Evolutionary conservation across 129 eudicot genomes (phyloP), one percentile per base, ranked within the genome.

Genomic region (Pittosporum tobira): DNA sequence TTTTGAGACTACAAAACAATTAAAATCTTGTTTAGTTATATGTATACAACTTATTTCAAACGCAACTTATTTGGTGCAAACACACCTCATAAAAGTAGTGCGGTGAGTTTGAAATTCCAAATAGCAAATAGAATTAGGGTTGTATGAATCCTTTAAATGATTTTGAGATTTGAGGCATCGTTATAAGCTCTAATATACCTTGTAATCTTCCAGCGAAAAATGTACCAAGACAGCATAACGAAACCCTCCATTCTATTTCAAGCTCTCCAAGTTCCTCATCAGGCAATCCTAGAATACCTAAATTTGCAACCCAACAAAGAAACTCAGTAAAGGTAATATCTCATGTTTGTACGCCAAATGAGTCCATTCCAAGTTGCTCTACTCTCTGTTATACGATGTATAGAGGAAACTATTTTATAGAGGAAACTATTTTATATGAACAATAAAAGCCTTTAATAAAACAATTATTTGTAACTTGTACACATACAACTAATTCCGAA

Each of bases 261-360:
- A 34, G n/a, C n/a, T 59, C 44, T 38, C 64, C 63, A 14, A 74
- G 69, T 64, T 37, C 47, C 72, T 62, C 69, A 18, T 14, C 24
- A 2, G 27, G 50, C 36, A 48, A 44, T 57, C 55, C 60, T 9
- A 62, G 27, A 47, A 26, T 73, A 19, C 44, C 70, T n/a, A 26
- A 20, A 18, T n/a, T 57, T 26, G 61, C 54, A 40, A 70, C 60
- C 51, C 57, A 31, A 2, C 50, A 51, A 25, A 54, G 55, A 13
- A 66, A 57, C 31, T 20, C 66, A 30, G 54, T 57, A 48, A 79
- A 74, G 84, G 84, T 68, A 71, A 58, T n/a, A 59, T 1, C 4
- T 2, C 4, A 29, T 34, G 25, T 7, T 37, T n/a, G 6, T 3
- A 12, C 15, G 10, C 14, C 14, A 21, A 15, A 5, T n/a, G n/a